Conservation (phyloP, 2,329 filamentous ascomycete genomes). For the Colletotrichum camelliae region DNA sequence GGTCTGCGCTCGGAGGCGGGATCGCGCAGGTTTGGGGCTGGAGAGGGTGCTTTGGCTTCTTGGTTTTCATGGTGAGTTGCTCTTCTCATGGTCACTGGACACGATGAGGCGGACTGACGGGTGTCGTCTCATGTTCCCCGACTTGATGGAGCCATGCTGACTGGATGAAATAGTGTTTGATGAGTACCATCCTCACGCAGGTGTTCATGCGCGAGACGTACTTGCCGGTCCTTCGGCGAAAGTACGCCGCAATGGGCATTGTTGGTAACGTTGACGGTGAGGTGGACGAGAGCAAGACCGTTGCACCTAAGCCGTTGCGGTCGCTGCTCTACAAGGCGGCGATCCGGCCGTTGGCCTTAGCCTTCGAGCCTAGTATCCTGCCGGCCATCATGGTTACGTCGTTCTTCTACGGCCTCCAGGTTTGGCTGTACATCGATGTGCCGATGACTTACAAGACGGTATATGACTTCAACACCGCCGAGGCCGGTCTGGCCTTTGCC, state of each 20-base stretch:
- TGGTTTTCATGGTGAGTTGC: not conserved
- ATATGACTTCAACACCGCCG: not conserved
- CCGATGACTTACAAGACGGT: slow-evolving; percentile 6
- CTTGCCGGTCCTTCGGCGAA: not conserved
- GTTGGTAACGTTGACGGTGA: not conserved
- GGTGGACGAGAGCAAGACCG: not conserved
- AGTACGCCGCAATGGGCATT: not conserved
- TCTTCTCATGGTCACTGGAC: not conserved
- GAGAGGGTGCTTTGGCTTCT: slow-evolving; percentile 2
- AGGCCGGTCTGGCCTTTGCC: not conserved
- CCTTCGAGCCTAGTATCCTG: not conserved
- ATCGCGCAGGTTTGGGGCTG: not conserved
- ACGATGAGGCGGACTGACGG: not conserved
- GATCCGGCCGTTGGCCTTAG: not conserved
- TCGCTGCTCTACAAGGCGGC: not conserved
- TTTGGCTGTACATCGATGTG: slow-evolving; percentile 9
- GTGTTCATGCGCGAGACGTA: slow-evolving; percentile 8
- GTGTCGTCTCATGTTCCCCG: not conserved
- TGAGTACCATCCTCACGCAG: not conserved
- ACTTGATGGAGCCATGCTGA: not conserved
- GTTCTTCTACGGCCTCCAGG: slow-evolving; percentile 14
- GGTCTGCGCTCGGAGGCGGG: not conserved
- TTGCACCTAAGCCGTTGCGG: not conserved
- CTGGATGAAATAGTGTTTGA: not conserved
- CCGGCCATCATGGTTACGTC: not conserved